These are phyloP conservation scores for Volvox reticuliferus DNA, from an alignment of 139 green algal genomes.

Conservation along the genomic window DNA sequence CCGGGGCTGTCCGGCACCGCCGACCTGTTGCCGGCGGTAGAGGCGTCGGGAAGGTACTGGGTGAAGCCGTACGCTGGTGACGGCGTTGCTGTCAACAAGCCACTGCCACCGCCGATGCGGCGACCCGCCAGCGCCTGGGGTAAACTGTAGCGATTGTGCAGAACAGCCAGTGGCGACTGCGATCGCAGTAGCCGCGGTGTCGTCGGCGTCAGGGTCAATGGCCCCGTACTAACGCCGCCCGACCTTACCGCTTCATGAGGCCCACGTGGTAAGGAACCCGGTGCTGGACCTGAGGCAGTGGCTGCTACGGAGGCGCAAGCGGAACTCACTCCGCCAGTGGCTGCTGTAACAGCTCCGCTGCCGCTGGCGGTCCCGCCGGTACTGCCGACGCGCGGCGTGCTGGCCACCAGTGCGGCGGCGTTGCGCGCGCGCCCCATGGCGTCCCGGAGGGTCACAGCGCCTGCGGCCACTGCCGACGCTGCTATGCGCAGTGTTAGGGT, in stretches of 20 bases:
- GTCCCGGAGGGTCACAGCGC: constrained; percentile 16
- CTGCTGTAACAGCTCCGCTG: not conserved
- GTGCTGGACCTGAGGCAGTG: not conserved
- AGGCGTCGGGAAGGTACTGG: not conserved
- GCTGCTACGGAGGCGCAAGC: not conserved
- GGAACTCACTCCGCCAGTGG: not conserved
- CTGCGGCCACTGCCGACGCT: constrained; percentile 18
- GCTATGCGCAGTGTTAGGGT: constrained; percentile 29
- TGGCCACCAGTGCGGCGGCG: not conserved
- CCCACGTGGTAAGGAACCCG: not conserved
- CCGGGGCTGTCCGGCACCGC: too few species aligned
- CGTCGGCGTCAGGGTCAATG: not conserved
- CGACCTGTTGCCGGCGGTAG: not conserved
- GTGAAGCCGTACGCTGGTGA: not conserved
- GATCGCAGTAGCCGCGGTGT: constrained; percentile 16
- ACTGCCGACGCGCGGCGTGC: not conserved
- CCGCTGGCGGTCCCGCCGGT: not conserved
- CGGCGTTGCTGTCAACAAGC: not conserved
- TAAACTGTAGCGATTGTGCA: not conserved
- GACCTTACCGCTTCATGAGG: not conserved
- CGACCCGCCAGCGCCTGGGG: not conserved
- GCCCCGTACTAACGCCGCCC: not conserved
- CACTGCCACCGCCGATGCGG: not conserved
- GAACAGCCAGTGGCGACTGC: constrained; percentile 11
- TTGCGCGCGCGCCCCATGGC: constrained; percentile 9